Evolutionary conservation across 371 early-diverging fungal species (phyloP), one percentile per base, ranked within the genome.

Genomic region (Lichtheimia ramosa): DNA sequence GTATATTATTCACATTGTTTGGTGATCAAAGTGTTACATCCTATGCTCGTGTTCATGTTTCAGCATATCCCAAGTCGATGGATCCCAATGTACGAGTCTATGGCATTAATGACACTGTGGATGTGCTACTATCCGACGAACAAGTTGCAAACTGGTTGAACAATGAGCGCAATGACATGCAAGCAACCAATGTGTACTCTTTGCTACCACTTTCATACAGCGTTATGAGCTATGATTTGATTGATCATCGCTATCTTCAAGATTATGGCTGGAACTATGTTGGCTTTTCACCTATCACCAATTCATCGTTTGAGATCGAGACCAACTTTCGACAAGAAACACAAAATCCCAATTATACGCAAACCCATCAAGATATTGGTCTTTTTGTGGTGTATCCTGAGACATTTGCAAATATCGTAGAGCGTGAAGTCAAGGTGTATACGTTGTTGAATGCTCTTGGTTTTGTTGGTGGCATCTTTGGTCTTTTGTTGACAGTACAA

Each of bases 391-490:
- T 79, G 12, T 62, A 57, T 42, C 77, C 77, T 16, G 28, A 66
- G 12, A 43, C 21, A 8, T 79, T 61, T 51, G 70, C 59, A 7
- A 52, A 48, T 7, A 42, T 63, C 5, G 58, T 59, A 8, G 69
- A 68, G 18, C 74, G 74, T 48, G 80, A 79, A 54, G 71, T 74
- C 60, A 79, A 79, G 64, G 68, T 79, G 66, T 79, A 76, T 42
- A 76, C 75, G 5, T 59, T 79, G 5, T 59, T 79, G 23, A 79
- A 79, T 54, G 80, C 77, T 1, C 65, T 79, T 48, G 80, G 80
- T 54, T 76, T 79, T 42, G 73, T 76, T 5, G 80, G 80, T 63
- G 80, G 80, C 68, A 70, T 79, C 54, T 74, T 79, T 66, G 80
- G 80, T 66, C 49, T 79, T 3, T 56, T 76, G 25, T 43, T 79